Evolutionary conservation across 495 filamentous ascomycete species (phyloP), one percentile per base, ranked within the genome.

Genomic region (Chaetomium tenue): DNA sequence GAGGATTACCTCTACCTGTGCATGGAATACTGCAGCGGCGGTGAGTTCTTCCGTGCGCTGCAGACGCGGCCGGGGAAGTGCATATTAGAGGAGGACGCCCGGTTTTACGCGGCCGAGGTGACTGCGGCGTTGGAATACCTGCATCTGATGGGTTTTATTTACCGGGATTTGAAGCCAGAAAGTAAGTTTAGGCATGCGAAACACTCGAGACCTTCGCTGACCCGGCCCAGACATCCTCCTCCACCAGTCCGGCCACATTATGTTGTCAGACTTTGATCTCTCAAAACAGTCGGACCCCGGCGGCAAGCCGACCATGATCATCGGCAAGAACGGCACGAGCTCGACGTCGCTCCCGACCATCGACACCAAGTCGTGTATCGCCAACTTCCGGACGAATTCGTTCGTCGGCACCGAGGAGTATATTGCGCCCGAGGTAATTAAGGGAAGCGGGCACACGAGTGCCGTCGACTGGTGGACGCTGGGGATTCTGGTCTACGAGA

Each of bases 391-490:
- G 28, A 98, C 94, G 16, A 98, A 98, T 72, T 96, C 92, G 3
- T 98, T 98, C 74, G 94, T 98, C 18, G 94, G 94, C 22, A 98
- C 94, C 2, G 94, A 98, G 72, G 94, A 98, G 74, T 98, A 98
- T 71, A 98, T 98, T 70, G 94, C 94, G 0, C 94, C 94, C 8
- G 94, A 98, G 75, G 94, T 98, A 50, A 98, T 98, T 72, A 98
- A 97, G 76, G 94, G 94, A 15, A 97, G 93, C 75, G 94, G 94
- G 22, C 94, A 98, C 74, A 98, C 94, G 8, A 97, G 92, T 69
- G 94, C 94, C 5, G 94, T 98, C 2, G 94, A 98, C 76, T 98
- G 94, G 94, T 98, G 94, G 94, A 98, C 94, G 3, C 79, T 98
- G 12, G 94, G 94, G 22, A 98, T 98, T 61, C 77, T 98, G 69